Evolutionary conservation across 768 basidiomycete genomes (phyloP).

Genomic region (Coprinopsis cinerea): DNA sequence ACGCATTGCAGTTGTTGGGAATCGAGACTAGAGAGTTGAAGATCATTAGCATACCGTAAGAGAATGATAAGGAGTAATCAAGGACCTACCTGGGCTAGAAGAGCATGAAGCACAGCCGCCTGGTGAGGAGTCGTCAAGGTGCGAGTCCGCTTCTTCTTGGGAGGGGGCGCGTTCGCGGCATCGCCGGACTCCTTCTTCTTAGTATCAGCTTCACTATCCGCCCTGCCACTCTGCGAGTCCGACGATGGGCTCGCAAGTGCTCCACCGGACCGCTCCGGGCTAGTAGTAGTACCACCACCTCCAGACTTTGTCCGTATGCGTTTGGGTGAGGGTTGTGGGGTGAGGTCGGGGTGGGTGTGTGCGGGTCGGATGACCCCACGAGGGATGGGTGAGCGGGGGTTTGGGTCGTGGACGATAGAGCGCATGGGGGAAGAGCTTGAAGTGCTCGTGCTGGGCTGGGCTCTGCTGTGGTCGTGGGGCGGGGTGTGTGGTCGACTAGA

Average conservation of each 20-base stretch:
- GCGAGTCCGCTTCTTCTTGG: conserved; percentile 79
- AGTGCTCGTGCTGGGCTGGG: conserved; percentile 15
- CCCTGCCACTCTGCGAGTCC: conserved; percentile 51
- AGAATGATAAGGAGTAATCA: neutral
- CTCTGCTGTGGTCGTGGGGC: conserved; percentile 31
- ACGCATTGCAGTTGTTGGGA: conserved; percentile 81
- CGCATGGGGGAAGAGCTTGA: conserved; percentile 9
- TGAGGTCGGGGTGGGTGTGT: too few relatives aligned
- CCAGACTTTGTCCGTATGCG: conserved; percentile 25
- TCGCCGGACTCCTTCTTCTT: conserved; percentile 27
- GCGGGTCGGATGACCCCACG: conserved; percentile 17
- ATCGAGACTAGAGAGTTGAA: conserved; percentile 57
- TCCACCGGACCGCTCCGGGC: conserved; percentile 14
- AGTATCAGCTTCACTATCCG: conserved; percentile 52
- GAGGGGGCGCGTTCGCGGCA: conserved; percentile 34
- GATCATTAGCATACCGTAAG: neutral
- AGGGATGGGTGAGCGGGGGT: conserved; percentile 19
- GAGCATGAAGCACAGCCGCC: conserved; percentile 78
- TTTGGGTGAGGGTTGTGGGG: conserved; percentile 39
- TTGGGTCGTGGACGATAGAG: conserved; percentile 20
- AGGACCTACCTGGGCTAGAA: conserved; percentile 73
- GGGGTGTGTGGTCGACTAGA: conserved; percentile 40
- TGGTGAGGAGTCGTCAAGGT: conserved; percentile 86
- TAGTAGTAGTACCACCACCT: conserved; percentile 24
- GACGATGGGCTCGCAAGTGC: conserved; percentile 33